These are phyloP conservation scores for Apophysomyces sp. DNA, from an alignment of 371 early-diverging fungal genomes.

Conservation along the genomic window DNA sequence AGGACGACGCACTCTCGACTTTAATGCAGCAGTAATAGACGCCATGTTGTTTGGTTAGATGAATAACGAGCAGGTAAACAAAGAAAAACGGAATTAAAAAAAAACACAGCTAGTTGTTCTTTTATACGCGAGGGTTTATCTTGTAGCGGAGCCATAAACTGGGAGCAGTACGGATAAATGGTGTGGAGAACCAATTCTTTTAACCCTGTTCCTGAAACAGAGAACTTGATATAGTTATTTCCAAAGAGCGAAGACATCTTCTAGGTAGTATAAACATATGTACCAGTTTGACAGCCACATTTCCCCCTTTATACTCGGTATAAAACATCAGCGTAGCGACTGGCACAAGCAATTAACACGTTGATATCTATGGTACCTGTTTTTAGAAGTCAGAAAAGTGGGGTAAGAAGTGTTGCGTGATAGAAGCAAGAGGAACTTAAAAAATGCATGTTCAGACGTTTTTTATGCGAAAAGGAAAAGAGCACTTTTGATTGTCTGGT, in stretches of 20 bases:
- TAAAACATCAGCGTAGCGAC: too few relatives aligned
- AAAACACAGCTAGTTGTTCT: neutral
- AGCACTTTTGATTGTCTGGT: neutral
- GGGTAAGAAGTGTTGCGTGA: neutral
- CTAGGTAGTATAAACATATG: too few relatives aligned
- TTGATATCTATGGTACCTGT: neutral
- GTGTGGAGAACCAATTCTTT: conserved; percentile 3
- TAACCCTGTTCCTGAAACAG: conserved; percentile 1
- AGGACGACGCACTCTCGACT: conserved; percentile 50
- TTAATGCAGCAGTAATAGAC: conserved; percentile 43
- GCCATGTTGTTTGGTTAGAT: conserved; percentile 22
- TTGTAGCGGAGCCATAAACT: conserved; percentile 5
- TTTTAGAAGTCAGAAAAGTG: conserved; percentile 1
- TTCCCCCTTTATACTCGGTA: too few relatives aligned
- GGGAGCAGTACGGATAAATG: conserved; percentile 1
- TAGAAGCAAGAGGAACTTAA: neutral
- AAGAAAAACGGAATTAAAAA: conserved; percentile 6
- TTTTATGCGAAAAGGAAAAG: neutral
- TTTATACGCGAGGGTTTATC: conserved; percentile 3
- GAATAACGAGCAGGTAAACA: conserved; percentile 1
- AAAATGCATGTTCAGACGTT: neutral
- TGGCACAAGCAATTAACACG: too few relatives aligned
- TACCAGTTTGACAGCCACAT: too few relatives aligned
- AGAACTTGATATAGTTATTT: neutral
- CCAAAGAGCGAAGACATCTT: neutral